These are phyloP conservation scores for Solanum gracilifrons DNA, from an alignment of 257 asterid species.

Conservation along the genomic window DNA sequence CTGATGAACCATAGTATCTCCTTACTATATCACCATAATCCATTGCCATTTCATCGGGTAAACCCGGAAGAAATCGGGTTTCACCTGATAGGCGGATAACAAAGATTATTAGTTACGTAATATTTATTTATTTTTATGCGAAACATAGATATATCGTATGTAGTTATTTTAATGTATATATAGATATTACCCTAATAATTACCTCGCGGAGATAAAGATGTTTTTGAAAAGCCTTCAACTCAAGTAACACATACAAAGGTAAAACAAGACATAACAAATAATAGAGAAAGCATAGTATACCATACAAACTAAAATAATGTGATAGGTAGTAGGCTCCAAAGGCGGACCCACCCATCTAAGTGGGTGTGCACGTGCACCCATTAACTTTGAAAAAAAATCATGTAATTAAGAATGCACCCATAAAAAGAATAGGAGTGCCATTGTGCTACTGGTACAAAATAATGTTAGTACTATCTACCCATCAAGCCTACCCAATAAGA, in stretches of 20 bases:
- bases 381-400: too few species aligned
- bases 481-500: neutral
- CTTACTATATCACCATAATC: constrained; percentile 28
- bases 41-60: constrained; percentile 44
- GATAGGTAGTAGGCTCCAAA: too few species aligned
- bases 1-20: neutral
- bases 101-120: fast-evolving
- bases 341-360: too few species aligned
- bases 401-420: too few species aligned
- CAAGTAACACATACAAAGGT: too few species aligned
- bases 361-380: too few species aligned
- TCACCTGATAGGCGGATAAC: neutral
- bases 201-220: fast-evolving
- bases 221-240: neutral
- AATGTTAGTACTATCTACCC: neutral
- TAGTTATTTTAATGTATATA: neutral
- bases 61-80: constrained; percentile 23
- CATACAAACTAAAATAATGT: neutral
- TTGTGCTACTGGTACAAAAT: neutral
- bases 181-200: fast-evolving
- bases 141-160: neutral
- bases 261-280: neutral
- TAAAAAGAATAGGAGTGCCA: too few species aligned
- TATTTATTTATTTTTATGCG: fast-evolving
- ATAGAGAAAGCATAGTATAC: neutral